phyloP scores from a whole-genome alignment of 78 protist genomes.

The Mastigamoeba balamuthi region DNA sequence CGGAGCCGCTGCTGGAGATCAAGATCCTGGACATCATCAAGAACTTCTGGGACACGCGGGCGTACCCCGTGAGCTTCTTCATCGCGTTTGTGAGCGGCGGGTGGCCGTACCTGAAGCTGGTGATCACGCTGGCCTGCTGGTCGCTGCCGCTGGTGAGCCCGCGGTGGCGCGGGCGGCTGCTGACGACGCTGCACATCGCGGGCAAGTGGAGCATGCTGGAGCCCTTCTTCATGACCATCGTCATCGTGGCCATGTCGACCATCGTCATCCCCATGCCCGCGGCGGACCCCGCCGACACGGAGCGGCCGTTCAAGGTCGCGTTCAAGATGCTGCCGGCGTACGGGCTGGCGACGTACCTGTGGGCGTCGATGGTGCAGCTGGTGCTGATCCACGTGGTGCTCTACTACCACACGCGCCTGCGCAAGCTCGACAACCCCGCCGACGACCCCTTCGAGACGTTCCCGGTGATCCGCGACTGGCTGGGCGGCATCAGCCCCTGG shows the following conservation, averaged over 20 bases:
- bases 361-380: constrained; percentile 17
- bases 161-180: background rate
- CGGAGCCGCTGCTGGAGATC: background rate
- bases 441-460: too few species aligned
- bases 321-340: constrained; percentile 6
- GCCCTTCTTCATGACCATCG: constrained; percentile 8
- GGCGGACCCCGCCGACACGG: background rate
- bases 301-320: background rate
- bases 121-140: constrained; percentile 9
- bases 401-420: too few species aligned
- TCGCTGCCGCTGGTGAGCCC: background rate
- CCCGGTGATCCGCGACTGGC: too few species aligned
- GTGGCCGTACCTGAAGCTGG: constrained; percentile 54
- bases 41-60: constrained; percentile 43
- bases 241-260: constrained; percentile 13
- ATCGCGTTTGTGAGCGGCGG: constrained; percentile 26
- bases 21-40: background rate
- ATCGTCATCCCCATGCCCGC: background rate
- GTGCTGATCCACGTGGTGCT: constrained; percentile 10
- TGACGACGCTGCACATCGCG: constrained; percentile 14
- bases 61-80: constrained; percentile 19
- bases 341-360: constrained; percentile 16
- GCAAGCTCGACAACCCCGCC: too few species aligned
- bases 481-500: too few species aligned
- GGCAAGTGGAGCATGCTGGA: constrained; percentile 54